phyloP scores from a whole-genome alignment of 441 rosid genomes.

The Syzygium syzygioides region DNA sequence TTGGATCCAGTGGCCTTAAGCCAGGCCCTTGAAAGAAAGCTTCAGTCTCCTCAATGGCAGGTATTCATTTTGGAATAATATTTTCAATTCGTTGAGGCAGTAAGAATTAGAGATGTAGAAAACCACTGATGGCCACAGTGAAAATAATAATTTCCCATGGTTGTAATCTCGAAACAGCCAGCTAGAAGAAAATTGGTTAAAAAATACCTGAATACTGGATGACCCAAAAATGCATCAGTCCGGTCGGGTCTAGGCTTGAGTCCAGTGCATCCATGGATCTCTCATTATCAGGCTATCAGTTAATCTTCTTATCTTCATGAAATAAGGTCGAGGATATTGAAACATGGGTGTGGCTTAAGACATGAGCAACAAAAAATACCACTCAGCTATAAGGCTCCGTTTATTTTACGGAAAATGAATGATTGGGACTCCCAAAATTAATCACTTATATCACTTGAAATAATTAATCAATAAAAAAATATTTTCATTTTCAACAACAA shows the following conservation, averaged over 20 bases:
- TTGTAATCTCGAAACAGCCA: background rate
- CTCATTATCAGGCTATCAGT: background rate
- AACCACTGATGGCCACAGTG: background rate
- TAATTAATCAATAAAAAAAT: too few relatives aligned
- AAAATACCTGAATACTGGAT: background rate
- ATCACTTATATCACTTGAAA: too few relatives aligned
- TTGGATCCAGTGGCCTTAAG: slow-evolving; percentile 66
- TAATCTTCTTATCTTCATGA: background rate
- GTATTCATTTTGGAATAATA: slow-evolving; percentile 29
- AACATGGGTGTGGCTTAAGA: background rate
- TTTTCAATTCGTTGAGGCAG: background rate
- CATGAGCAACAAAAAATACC: background rate
- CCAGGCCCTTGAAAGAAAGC: slow-evolving; percentile 77
- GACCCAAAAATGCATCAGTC: background rate
- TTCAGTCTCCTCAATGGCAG: slow-evolving; percentile 92
- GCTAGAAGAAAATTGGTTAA: background rate
- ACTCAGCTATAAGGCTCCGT: background rate
- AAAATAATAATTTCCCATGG: background rate
- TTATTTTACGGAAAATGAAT: too few relatives aligned
- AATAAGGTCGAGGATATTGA: background rate
- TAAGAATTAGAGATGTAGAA: background rate
- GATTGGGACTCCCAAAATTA: too few relatives aligned
- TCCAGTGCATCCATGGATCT: background rate
- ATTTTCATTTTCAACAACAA: too few relatives aligned
- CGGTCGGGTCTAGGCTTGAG: background rate